Evolutionary conservation across 169 alveolate genomes (phyloP), one percentile per base, ranked within the genome.

Genomic region (Plasmodium blacklocki): DNA sequence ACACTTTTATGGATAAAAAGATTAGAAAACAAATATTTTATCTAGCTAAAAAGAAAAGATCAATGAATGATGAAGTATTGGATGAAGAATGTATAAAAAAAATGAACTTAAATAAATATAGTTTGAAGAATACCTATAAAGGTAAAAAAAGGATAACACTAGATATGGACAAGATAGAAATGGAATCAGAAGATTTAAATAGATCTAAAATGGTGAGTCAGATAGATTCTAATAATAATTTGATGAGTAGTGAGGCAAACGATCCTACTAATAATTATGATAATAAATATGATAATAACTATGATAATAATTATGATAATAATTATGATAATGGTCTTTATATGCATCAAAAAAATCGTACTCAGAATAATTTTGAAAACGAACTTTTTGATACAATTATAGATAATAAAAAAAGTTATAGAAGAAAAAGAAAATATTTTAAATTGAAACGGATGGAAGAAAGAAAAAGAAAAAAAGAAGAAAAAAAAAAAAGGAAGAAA

Each of bases 1-100:
- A 78, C 60, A 78, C 68, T 47, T 78, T 50, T 78, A 78, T 78
- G 76, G 52, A 67, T 67, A 78, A 66, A 39, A 63, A 78, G 52
- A 78, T 78, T 21, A 78, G 67, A 26, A 78, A 67, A 43, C 89
- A 78, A 59, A 52, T 78, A 12, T 78, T 78, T 66, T 78, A 78
- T 45, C 54, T 64, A 18, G 89, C 89, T 12, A 64, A 19, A 50
- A 78, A 45, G 60, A 67, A 14, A 19, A n/a, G 18, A 29, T 49
- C 62, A 21, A 78, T 64, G 12, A 45, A 64, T 45, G 73, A 64
- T 9, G 68, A 78, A n/a, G 67, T 64, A 50, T 78, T 78, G 8
- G 39, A 21, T 70, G 89, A 58, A 63, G 67, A 78, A 50, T 15
- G 11, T 15, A 12, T 26, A 7, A 45, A 75, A 21, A 62, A n/a